Base-by-base conservation (phyloP, 2,329 filamentous ascomycete species). In the Raffaelea ambrosiae region DNA sequence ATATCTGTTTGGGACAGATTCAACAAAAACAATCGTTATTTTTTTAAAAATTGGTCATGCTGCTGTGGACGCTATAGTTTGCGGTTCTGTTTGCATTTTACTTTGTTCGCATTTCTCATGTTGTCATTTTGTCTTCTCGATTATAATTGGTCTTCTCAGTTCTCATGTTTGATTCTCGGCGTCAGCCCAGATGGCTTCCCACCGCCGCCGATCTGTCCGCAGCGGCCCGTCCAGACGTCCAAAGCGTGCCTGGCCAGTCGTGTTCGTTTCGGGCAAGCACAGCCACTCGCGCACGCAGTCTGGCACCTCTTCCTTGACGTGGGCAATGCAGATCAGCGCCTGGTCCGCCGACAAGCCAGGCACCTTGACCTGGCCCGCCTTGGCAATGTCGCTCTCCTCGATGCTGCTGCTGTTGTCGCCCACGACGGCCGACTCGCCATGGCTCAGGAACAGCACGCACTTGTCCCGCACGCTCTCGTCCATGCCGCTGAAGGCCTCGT, bases 241-340 rank as follows among this genome's bases (percentile, higher is more conserved):
- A 58, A 83, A 81, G 47, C 84, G 72, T 10, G 84, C 81, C 16
- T 74, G 65, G 31, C 60, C 57, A 1, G 77, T 76, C 2, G 79
- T 79, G 46, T 83, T 85, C 3, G 83, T 74, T 64, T 90, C 85
- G 1, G 91, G 89, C 26, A 96, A 69, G 61, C 87, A 90, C 44
- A 97, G 72, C 84, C 86, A 97, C 61, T 94, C 81, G 42, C 88
- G 70, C 21, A 96, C 77, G 55, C 83, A 84, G 44, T 84, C 82
- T 0, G 93, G 93, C 10, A 97, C 86, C 64, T 98, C 93, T 58
- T 95, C 89, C 53, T 82, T 83, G 51, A 91, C 75, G 66, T 98
- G 93, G 52, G 88, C 93, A 51, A 97, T 91, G 54, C 90, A 88
- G n/a, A 97, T 76, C 47, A 98, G 67, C 1, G 89, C 89, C 66